Evolutionary conservation across 306 rosid genomes (phyloP).

Genomic region (Carpinus fangiana): DNA sequence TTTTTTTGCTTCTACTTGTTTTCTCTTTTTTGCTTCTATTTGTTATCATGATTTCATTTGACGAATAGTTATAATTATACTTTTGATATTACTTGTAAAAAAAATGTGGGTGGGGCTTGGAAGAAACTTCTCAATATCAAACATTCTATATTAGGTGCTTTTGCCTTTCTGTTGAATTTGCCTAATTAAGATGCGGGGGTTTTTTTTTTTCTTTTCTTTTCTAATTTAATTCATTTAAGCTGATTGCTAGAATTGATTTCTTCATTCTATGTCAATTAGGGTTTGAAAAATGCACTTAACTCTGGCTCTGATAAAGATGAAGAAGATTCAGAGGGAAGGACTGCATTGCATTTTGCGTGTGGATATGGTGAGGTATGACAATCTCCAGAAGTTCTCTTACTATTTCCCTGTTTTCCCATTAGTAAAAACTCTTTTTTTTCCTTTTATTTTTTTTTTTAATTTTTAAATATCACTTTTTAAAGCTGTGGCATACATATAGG

Average conservation of each 20-base stretch:
- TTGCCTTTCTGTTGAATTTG: slow-evolving; percentile 16
- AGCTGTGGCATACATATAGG: not conserved
- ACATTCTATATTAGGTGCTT: too few species aligned
- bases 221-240: not conserved
- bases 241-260: slow-evolving; percentile 26
- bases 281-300: slow-evolving; percentile 78
- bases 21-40: too few species aligned
- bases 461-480: not conserved
- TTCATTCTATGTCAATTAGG: slow-evolving; percentile 47
- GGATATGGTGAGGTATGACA: slow-evolving; percentile 97
- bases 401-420: slow-evolving; percentile 3
- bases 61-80: too few species aligned
- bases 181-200: not conserved
- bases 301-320: slow-evolving; percentile 94
- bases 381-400: not conserved
- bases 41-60: too few species aligned
- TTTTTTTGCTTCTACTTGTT: too few species aligned
- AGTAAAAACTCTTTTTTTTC: not conserved
- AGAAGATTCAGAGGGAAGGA: slow-evolving; percentile 96
- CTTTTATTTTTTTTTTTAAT: not conserved
- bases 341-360: slow-evolving; percentile 97
- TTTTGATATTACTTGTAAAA: too few species aligned
- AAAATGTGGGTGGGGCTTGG: too few species aligned
- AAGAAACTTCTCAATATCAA: too few species aligned
- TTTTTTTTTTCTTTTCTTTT: not conserved